Percentiles rank a stretch among this genome's conserved stretches.
These are phyloP conservation scores for Cantharellus anzutake DNA, from an alignment of 768 basidiomycete genomes.

Conservation along the genomic window DNA sequence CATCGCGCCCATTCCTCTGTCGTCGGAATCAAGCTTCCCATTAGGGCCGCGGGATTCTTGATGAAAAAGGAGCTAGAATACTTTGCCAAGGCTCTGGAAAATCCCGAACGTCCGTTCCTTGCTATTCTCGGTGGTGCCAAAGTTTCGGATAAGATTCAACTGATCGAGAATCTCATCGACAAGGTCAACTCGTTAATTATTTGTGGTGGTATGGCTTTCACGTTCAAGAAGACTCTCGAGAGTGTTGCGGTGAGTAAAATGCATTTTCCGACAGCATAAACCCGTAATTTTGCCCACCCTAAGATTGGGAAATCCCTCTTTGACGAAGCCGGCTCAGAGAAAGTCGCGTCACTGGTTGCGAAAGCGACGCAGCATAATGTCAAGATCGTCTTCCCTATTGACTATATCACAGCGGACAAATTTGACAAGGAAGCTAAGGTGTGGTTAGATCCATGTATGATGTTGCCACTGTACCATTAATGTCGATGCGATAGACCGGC, in stretches of 20 bases:
- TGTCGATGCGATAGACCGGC: conserved; percentile 31
- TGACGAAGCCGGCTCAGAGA: conserved; percentile 72
- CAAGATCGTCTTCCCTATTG: conserved; percentile 88
- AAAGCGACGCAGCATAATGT: conserved; percentile 87
- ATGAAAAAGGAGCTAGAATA: conserved; percentile 98
- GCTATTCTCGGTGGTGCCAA: conserved; percentile 98
- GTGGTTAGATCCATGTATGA: conserved; percentile 10
- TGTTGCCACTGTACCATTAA: conserved; percentile 1
- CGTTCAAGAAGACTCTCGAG: conserved; percentile 90
- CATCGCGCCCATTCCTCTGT: conserved; percentile 98
- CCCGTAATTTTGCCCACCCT: neutral
- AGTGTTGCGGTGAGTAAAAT: conserved; percentile 37
- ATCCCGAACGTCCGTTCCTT: conserved; percentile 87
- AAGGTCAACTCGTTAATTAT: conserved; percentile 90
- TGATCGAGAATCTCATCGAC: conserved; percentile 98
- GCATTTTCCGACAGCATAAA: conserved; percentile 3
- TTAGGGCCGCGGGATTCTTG: conserved; percentile 87
- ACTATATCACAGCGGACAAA: conserved; percentile 88
- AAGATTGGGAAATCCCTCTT: conserved; percentile 93
- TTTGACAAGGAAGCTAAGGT: conserved; percentile 85
- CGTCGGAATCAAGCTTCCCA: conserved; percentile 87
- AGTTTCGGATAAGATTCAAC: conserved; percentile 95
- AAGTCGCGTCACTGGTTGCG: conserved; percentile 64
- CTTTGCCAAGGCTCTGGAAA: conserved; percentile 94
- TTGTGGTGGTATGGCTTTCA: conserved; percentile 97